Evolutionary conservation across 2,329 filamentous ascomycete genomes (phyloP), one percentile per base, ranked within the genome.

Genomic region (Aspergillus fumigatiaffinis): DNA sequence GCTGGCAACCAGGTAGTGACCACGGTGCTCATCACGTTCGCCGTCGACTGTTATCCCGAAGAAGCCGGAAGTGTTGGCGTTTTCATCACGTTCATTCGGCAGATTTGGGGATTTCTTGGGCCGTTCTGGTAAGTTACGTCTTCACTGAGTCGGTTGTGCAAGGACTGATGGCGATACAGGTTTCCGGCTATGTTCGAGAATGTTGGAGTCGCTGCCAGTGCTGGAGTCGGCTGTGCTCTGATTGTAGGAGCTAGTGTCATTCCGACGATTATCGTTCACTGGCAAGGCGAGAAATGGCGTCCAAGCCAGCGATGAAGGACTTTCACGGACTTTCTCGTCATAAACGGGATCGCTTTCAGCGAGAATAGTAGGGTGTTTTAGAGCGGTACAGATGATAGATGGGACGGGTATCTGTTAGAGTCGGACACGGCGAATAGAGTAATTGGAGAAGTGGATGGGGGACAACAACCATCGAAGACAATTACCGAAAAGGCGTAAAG

Each of bases 1-100:
- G 80, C 76, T 3, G 85, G 85, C 1, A 87, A 86, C 61, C 85
- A 87, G 68, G 79, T 87, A 29, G 78, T 87, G 25, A 87, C 85
- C 2, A 87, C 85, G 0, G 80, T 87, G 1, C 69, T 86, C 57
- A 80, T 86, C 54, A 87, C 85, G 0, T 87, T 73, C 66, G 80
- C 84, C 0, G 79, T 87, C 3, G 84, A 87, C 64, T 84, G 82
- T 63, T 81, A 84, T 63, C 78, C 76, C 0, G 74, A 81, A 41
- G 79, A 86, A 54, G 77, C 82, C 1, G 80, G 79, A 2, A 80
- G 79, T 53, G 77, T 87, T n/a, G 84, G 84, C 17, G 84, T 86
- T 0, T 86, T 85, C 60, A 78, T 87, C 66, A 85, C 79, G 2
- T 79, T 86, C 61, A 77, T 87, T 2, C 77, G 84, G 26, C 71